Evolutionary conservation across 2,329 filamentous ascomycete genomes (phyloP), one percentile per base, ranked within the genome.

Genomic region (Colletotrichum sp.): DNA sequence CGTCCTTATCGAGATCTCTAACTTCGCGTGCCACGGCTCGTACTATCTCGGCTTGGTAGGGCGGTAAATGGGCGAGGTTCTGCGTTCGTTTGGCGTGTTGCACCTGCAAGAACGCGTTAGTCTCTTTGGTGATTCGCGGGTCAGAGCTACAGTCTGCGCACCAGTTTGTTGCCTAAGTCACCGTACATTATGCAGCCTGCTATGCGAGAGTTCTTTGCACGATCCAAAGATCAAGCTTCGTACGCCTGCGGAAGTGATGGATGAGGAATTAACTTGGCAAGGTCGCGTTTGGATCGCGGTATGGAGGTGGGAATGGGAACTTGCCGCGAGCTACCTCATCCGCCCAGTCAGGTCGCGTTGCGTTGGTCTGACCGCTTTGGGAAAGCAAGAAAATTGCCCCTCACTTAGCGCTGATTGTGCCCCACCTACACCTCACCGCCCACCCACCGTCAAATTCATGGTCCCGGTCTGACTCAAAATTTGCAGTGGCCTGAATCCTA

Each of bases 31-130:
- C 94, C 65, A 98, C 94, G 24, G 92, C 92, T 73, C 96, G 96
- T 71, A 99, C 95, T 60, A 98, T 91, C 82, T 99, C 97, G 32
- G 96, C 94, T 85, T 98, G 96, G 84, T 99, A 99, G 5, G 96
- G 93, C 1, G 97, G 97, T 4, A 99, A 91, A 83, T 98, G 93
- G 36, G 93, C 88, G 72, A 99, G 92, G 79, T 95, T 94, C 85
- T 97, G 95, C 21, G 95, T 98, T 83, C 97, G 93, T 90, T 99
- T 99, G 84, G 97, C 97, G 89, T 99, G 95, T 88, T 96, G 94
- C 80, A 98, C 96, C 95, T 98, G 79, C 32, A 26, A 63, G n/a
- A 63, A 32, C 62, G 64, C 68, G 76, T 79, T 79, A 68, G 78
- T 80, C 65, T 52, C 73, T 49, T 70, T 55, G 26, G 24, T 55